A percentile compares a stretch with the other conserved stretches of the same genome.
phyloP scores from a whole-genome alignment of 768 basidiomycete species.

The Baorangia bicolor region DNA sequence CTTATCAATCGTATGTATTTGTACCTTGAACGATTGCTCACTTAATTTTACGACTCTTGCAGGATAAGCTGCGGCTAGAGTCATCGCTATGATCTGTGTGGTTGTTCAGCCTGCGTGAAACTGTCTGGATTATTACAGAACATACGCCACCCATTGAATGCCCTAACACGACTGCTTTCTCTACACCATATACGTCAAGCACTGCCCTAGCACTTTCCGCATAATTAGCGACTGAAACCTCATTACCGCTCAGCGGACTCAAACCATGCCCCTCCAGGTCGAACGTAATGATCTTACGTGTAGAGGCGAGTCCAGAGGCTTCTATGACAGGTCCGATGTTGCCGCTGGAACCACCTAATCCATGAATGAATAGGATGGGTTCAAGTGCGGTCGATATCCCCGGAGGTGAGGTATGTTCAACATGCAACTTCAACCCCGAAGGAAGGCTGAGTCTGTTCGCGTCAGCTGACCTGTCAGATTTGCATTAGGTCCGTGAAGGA shows the following conservation, averaged over 20 bases:
- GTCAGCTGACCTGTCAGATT: conserved; percentile 3
- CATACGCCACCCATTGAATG: conserved; percentile 8
- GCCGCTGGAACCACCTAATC: conserved; percentile 1
- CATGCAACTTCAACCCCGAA: conserved; percentile 6
- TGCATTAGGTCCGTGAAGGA: background rate
- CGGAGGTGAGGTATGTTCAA: background rate
- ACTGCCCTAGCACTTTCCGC: conserved; percentile 11
- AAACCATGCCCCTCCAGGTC: conserved; percentile 6
- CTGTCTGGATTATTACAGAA: background rate
- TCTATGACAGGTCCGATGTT: conserved; percentile 10
- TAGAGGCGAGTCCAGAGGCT: conserved; percentile 2
- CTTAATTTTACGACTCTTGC: background rate
- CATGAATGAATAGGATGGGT: conserved; percentile 7
- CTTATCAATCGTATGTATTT: background rate
- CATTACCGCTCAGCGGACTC: conserved; percentile 15
- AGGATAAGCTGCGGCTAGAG: conserved; percentile 1
- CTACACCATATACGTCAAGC: conserved; percentile 9
- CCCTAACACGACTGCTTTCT: conserved; percentile 2
- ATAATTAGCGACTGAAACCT: conserved; percentile 9
- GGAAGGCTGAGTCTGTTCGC: background rate
- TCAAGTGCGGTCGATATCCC: background rate
- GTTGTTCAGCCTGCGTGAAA: background rate
- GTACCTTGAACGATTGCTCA: background rate
- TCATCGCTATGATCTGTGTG: background rate
- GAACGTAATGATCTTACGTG: conserved; percentile 18